These are phyloP conservation scores for Coleophoma crateriformis DNA, from an alignment of 2,329 filamentous ascomycete species.

Conservation along the genomic window DNA sequence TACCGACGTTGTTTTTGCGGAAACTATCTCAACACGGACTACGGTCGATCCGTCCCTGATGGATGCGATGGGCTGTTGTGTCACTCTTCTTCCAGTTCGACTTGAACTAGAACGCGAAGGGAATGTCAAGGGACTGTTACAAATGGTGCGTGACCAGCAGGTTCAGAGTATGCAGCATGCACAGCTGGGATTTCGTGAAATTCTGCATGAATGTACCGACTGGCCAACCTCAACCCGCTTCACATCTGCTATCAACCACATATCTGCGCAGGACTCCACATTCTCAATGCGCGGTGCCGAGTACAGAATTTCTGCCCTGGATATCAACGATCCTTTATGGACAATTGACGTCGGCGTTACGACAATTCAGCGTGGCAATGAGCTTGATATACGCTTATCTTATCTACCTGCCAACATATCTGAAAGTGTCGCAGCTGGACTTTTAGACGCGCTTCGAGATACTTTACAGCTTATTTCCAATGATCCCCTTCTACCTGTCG, in stretches of 20 bases:
- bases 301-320: neutral
- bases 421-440: neutral
- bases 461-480: conserved; percentile 1
- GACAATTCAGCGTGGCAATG: neutral
- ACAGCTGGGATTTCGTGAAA: conserved; percentile 1
- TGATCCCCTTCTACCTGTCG: neutral
- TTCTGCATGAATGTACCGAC: conserved; percentile 3
- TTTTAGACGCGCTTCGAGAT: neutral
- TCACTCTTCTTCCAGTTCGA: conserved; percentile 1
- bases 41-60: conserved; percentile 1
- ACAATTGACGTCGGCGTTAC: conserved; percentile 1
- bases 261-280: neutral
- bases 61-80: conserved; percentile 1
- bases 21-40: conserved; percentile 1
- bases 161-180: conserved; percentile 1
- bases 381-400: conserved; percentile 1
- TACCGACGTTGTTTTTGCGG: conserved; percentile 1
- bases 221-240: conserved; percentile 3
- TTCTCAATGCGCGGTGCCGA: conserved; percentile 1
- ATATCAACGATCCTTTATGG: neutral
- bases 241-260: conserved; percentile 3
- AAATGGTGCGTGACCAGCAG: conserved; percentile 2
- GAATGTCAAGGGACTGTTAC: neutral
- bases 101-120: neutral
- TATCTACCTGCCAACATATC: neutral